Conservation (phyloP, 805 yeast genomes). For the Wickerhamomyces bovis region DNA sequence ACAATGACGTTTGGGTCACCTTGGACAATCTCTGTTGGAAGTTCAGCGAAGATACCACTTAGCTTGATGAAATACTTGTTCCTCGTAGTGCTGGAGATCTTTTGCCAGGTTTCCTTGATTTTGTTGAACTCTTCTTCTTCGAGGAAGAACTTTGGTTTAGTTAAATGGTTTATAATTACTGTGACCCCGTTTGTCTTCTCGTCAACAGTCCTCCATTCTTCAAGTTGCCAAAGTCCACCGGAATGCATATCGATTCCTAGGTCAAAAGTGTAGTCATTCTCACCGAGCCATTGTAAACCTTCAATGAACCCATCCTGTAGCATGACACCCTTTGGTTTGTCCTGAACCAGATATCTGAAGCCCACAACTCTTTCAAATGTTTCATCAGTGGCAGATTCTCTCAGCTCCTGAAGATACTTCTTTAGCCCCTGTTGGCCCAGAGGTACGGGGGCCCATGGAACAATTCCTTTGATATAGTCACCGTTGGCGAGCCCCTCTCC, state of each 20-base stretch:
- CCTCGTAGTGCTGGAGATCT: constrained; percentile 10
- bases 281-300: constrained; percentile 30
- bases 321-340: constrained; percentile 34
- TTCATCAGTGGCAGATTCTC: constrained; percentile 10
- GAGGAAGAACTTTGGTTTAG: constrained; percentile 32
- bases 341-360: constrained; percentile 38
- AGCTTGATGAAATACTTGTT: constrained; percentile 30
- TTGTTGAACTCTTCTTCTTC: constrained; percentile 8
- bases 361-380: constrained; percentile 28
- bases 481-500: constrained; percentile 4
- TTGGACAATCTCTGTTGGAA: constrained; percentile 19
- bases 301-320: constrained; percentile 24
- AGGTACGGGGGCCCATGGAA: constrained; percentile 43
- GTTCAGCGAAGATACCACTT: constrained; percentile 37
- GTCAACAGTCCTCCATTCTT: constrained; percentile 29
- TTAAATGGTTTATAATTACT: constrained; percentile 36
- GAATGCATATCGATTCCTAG: constrained; percentile 36
- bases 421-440: constrained; percentile 23
- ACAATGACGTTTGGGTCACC: constrained; percentile 12
- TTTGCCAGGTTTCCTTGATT: constrained; percentile 23
- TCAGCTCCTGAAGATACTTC: constrained; percentile 15
- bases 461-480: constrained; percentile 23
- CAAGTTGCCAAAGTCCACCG: constrained; percentile 35
- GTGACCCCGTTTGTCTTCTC: constrained; percentile 24
- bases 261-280: constrained; percentile 30